These are phyloP conservation scores for Plasmopara halstedii DNA, from an alignment of 352 stramenopile genomes.

Conservation along the genomic window DNA sequence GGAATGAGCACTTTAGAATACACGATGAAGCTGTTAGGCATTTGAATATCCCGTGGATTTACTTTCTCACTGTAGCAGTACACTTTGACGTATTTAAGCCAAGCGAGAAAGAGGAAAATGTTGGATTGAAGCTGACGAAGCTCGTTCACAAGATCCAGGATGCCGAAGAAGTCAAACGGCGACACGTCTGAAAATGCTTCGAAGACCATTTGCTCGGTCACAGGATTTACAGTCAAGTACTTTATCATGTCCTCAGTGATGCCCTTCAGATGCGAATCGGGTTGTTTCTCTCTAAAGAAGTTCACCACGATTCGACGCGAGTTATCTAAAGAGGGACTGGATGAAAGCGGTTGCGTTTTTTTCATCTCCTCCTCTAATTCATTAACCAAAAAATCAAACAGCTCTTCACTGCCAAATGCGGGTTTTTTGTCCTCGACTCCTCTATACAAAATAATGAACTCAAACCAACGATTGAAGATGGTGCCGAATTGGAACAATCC, in stretches of 20 bases:
- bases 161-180: neutral
- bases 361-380: neutral
- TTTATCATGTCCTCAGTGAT: neutral
- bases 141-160: neutral
- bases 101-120: neutral
- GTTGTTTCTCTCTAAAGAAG: neutral
- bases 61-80: neutral
- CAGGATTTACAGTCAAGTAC: neutral
- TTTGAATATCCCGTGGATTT: neutral
- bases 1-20: neutral
- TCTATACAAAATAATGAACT: neutral
- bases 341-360: neutral
- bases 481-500: neutral
- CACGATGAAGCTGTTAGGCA: neutral
- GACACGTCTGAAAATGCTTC: neutral
- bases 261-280: neutral
- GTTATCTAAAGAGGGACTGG: neutral
- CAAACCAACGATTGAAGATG: neutral
- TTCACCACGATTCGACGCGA: neutral
- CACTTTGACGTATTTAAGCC: neutral
- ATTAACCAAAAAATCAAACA: neutral
- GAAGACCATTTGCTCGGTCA: neutral
- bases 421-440: too few relatives aligned
- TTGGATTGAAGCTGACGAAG: neutral
- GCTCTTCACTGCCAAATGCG: neutral